Percentiles rank a stretch among this genome's conserved stretches.
Evolutionary conservation across 2,329 filamentous ascomycete species (phyloP).

Genomic region (Penicillium sclerotigenum): DNA sequence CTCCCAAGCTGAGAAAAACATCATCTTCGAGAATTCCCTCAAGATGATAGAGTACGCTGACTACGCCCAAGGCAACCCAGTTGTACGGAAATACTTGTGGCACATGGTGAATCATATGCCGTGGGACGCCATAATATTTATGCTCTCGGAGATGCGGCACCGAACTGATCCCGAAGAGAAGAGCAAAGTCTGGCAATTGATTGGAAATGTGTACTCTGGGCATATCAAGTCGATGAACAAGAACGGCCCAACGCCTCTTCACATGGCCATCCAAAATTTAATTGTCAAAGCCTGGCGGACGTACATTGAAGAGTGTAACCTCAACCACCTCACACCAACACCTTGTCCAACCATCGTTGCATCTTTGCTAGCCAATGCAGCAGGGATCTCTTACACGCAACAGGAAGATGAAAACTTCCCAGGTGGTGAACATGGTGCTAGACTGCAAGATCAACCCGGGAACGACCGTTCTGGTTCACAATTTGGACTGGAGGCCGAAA

Average conservation of each 20-base stretch:
- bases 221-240: slow-evolving; percentile 30
- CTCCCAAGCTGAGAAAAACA: slow-evolving; percentile 20
- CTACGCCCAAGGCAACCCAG: slow-evolving; percentile 32
- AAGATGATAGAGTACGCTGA: slow-evolving; percentile 30
- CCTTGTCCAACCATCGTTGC: slow-evolving; percentile 23
- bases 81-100: slow-evolving; percentile 45
- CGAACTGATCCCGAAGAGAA: slow-evolving; percentile 38
- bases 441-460: not conserved
- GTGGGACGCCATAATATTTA: slow-evolving; percentile 53
- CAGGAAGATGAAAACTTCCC: not conserved
- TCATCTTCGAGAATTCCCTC: slow-evolving; percentile 36
- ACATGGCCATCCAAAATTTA: slow-evolving; percentile 25
- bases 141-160: slow-evolving; percentile 44
- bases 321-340: slow-evolving; percentile 10
- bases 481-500: not conserved
- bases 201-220: slow-evolving; percentile 45
- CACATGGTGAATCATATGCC: slow-evolving; percentile 49
- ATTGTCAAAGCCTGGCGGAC: slow-evolving; percentile 29
- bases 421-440: not conserved
- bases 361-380: slow-evolving; percentile 8
- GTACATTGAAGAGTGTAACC: slow-evolving; percentile 24
- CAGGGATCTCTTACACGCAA: not conserved
- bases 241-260: slow-evolving; percentile 18
- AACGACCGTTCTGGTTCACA: not conserved
- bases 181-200: slow-evolving; percentile 44